phyloP scores from a whole-genome alignment of 495 filamentous ascomycete species.

The Penicillium taxi region DNA sequence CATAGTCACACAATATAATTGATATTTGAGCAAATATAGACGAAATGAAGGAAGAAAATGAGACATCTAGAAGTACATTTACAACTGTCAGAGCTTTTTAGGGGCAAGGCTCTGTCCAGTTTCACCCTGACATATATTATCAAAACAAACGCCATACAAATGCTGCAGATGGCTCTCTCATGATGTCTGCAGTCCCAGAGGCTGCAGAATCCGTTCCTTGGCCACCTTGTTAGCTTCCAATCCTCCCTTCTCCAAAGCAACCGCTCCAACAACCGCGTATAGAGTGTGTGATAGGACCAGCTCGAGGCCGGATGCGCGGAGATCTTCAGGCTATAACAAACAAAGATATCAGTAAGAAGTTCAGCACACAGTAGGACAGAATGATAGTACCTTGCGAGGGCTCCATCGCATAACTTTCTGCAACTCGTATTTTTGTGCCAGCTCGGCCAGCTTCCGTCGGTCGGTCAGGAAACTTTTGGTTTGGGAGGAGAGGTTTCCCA shows the following conservation, averaged over 20 bases:
- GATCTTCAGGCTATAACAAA: slow-evolving; percentile 55
- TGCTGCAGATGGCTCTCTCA: slow-evolving; percentile 32
- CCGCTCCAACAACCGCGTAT: slow-evolving; percentile 79
- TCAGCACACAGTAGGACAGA: slow-evolving; percentile 1
- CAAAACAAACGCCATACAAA: slow-evolving; percentile 35
- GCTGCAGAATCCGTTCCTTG: slow-evolving; percentile 65
- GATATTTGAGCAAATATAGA: slow-evolving; percentile 1
- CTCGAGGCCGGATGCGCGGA: slow-evolving; percentile 61
- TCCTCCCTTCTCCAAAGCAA: slow-evolving; percentile 78
- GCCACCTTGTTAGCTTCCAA: slow-evolving; percentile 66
- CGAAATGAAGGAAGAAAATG: slow-evolving; percentile 3
- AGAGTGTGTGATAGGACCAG: slow-evolving; percentile 65
- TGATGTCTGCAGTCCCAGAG: slow-evolving; percentile 35
- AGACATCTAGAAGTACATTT: slow-evolving; percentile 24
- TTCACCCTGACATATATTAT: too few species aligned
- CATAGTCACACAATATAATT: too few species aligned
- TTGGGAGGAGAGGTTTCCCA: slow-evolving; percentile 55
- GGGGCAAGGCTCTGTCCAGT: slow-evolving; percentile 2
- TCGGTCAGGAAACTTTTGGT: slow-evolving; percentile 50
- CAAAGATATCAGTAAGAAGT: slow-evolving; percentile 2
- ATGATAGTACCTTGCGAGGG: slow-evolving; percentile 55
- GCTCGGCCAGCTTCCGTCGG: slow-evolving; percentile 50
- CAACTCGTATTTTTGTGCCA: slow-evolving; percentile 65
- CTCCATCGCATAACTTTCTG: slow-evolving; percentile 75
- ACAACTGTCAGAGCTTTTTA: slow-evolving; percentile 13